These are phyloP conservation scores for Gynostemma pentaphyllum DNA, from an alignment of 306 rosid genomes.

Conservation along the genomic window DNA sequence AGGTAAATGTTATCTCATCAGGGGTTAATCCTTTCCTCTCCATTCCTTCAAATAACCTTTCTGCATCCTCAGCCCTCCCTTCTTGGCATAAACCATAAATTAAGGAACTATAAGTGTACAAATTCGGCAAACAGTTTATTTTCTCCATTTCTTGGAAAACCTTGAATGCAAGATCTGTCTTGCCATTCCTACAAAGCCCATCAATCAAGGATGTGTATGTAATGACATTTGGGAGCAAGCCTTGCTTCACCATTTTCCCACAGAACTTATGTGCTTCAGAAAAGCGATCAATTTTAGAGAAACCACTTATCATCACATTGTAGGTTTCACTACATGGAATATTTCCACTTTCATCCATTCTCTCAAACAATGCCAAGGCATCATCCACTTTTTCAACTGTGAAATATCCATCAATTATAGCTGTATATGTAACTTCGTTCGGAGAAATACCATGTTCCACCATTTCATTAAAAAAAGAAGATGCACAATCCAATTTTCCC, in stretches of 20 bases:
- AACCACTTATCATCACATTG: constrained; percentile 31
- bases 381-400: constrained; percentile 15
- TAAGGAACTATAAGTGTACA: constrained; percentile 29
- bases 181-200: constrained; percentile 29
- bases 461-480: constrained; percentile 23
- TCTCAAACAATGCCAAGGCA: constrained; percentile 22
- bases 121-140: constrained; percentile 23
- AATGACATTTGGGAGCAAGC: constrained; percentile 26
- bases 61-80: constrained; percentile 29
- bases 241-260: constrained; percentile 20
- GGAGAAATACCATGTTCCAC: constrained; percentile 23
- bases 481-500: constrained; percentile 14
- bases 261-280: constrained; percentile 19
- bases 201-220: constrained; percentile 29
- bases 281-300: constrained; percentile 19
- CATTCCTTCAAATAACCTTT: constrained; percentile 26
- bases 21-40: constrained; percentile 27
- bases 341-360: constrained; percentile 25
- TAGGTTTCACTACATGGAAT: constrained; percentile 23
- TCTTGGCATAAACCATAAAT: constrained; percentile 33
- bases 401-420: constrained; percentile 29
- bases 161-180: constrained; percentile 24
- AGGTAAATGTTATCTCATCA: constrained; percentile 32
- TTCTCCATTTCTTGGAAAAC: constrained; percentile 30
- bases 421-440: constrained; percentile 24